These are phyloP conservation scores for Ogataea thermomethanolica DNA, from an alignment of 805 yeast species.

Conservation along the genomic window DNA sequence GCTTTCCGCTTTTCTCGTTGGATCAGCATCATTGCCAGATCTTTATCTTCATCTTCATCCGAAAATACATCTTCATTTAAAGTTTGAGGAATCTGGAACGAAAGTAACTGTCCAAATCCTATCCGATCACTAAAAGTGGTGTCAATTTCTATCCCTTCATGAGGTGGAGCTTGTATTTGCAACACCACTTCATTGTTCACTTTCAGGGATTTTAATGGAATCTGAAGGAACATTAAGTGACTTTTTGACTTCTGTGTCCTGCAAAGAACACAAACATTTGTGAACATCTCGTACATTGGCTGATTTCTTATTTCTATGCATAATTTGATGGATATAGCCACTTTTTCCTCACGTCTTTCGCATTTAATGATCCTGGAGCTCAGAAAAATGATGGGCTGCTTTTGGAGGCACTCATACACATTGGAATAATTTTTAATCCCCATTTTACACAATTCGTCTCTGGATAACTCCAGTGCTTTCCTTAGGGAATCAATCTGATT, in stretches of 20 bases:
- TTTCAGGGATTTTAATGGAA: slow-evolving; percentile 28
- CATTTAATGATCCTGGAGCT: neutral
- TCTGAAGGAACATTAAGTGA: slow-evolving; percentile 44
- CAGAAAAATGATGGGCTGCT: neutral
- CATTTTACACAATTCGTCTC: slow-evolving; percentile 34
- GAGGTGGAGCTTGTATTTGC: slow-evolving; percentile 18
- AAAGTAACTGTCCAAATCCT: slow-evolving; percentile 20
- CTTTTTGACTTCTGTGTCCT: neutral
- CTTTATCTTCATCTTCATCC: slow-evolving; percentile 19
- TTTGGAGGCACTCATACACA: neutral
- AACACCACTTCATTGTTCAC: slow-evolving; percentile 29
- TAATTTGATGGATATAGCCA: too few relatives aligned
- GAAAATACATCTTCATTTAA: slow-evolving; percentile 8
- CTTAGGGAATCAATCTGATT: slow-evolving; percentile 34
- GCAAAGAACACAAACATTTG: neutral
- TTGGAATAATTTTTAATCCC: neutral
- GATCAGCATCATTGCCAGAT: slow-evolving; percentile 2
- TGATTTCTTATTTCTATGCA: too few relatives aligned
- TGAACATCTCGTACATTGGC: too few relatives aligned
- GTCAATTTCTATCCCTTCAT: slow-evolving; percentile 28
- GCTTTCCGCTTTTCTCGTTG: slow-evolving; percentile 3
- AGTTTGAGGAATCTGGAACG: slow-evolving; percentile 2
- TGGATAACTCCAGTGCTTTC: slow-evolving; percentile 30
- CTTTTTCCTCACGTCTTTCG: neutral
- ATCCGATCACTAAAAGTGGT: slow-evolving; percentile 40